Evolutionary conservation across 176 grass and related monocot species (phyloP), one percentile per base, ranked within the genome.

Genomic region (Alopecurus myosuroides): DNA sequence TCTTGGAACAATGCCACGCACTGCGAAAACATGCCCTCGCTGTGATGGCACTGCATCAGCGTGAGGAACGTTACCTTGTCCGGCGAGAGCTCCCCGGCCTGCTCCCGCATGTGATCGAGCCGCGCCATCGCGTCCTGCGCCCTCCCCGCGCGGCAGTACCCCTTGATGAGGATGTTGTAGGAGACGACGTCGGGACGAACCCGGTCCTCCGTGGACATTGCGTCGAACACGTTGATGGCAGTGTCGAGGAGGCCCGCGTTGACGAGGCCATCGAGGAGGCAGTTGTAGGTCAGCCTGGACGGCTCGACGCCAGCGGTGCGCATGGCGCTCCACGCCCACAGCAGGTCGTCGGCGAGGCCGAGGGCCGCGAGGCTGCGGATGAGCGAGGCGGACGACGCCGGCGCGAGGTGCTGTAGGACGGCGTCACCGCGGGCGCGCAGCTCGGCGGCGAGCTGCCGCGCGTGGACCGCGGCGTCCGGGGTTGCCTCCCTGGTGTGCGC

Each of bases 81-180:
- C 0, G 96, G 93, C 14, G 77, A 36, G 29, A 95, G 82, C 34
- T 85, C 81, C 61, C 61, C 29, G 5, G 55, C 40, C 2, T 56
- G 85, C 35, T 89, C 61, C 23, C 58, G 62, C 93, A 98, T 92
- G 31, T 81, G 40, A 3, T 63, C 81, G 39, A 98, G 87, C 77
- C 69, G 56, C 0, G 85, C 62, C 71, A 90, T 76, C 0, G 91
- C 93, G 26, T 94, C 92, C 13, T 88, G 79, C 3, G 48, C 82
- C 85, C 88, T 92, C 69, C 91, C 80, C 2, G 73, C 82, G 0
- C 91, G 84, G 85, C 80, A 89, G 82, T 95, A 98, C 11, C 91
- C 96, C 77, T 98, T 95, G 81, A 95, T 92, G 70, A 98, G 87
- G 17, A 86, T 98, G 57, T 98, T 98, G 70, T 90, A 87, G 18